Evolutionary conservation across 2,329 filamentous ascomycete genomes (phyloP).

Genomic region (Monilinia polystroma): DNA sequence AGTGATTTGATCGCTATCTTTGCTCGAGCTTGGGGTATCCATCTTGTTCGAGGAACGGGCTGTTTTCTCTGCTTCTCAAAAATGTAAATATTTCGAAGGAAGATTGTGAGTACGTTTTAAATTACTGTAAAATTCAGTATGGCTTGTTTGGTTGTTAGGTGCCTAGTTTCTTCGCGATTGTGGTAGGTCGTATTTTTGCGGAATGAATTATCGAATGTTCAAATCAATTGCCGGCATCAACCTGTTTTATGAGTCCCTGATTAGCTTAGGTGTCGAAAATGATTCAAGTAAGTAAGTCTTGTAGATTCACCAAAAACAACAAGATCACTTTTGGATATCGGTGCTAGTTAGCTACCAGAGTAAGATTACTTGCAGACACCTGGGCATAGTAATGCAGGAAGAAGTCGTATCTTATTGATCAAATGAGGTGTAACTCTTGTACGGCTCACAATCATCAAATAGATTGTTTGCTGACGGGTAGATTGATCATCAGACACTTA

Average conservation of each 20-base stretch:
- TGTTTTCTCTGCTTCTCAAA: neutral
- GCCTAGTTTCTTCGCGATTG: neutral
- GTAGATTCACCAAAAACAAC: slow-evolving; percentile 4
- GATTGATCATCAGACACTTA: slow-evolving; percentile 25
- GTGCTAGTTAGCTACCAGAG: neutral
- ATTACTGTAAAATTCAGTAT: neutral
- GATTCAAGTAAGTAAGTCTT: neutral
- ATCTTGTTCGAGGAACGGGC: slow-evolving; percentile 21
- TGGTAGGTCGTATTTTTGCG: slow-evolving; percentile 7
- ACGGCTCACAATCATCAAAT: slow-evolving; percentile 16
- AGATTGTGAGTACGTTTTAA: neutral
- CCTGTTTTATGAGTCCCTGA: neutral
- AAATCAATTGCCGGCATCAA: neutral
- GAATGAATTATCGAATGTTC: neutral
- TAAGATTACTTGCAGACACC: neutral
- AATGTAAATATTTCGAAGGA: neutral
- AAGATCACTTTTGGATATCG: too few species aligned
- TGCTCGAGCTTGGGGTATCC: slow-evolving; percentile 37
- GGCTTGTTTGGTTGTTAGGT: neutral
- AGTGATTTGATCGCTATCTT: slow-evolving; percentile 30
- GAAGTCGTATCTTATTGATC: neutral
- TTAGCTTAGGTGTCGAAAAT: neutral
- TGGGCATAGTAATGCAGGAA: neutral
- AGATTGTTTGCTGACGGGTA: slow-evolving; percentile 19
- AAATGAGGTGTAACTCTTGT: slow-evolving; percentile 20